A percentile compares a stretch with the other conserved stretches of the same genome.
Evolutionary conservation across 2,329 filamentous ascomycete genomes (phyloP).

Genomic region (Didymella keratinophila): DNA sequence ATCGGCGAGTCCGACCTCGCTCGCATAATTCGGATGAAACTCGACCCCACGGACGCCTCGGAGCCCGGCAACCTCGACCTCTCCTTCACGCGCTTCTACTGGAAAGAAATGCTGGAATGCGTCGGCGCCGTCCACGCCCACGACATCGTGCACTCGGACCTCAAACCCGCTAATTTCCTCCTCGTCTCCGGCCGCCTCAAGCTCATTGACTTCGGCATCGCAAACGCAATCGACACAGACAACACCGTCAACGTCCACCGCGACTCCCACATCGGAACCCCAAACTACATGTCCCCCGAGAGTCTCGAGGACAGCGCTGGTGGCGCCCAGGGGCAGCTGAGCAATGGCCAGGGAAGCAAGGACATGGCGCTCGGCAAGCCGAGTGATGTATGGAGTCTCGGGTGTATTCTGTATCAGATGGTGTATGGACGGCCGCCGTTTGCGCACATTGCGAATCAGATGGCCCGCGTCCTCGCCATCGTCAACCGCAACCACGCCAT

Average conservation of each 20-base stretch:
- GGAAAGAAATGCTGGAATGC: constrained; percentile 99
- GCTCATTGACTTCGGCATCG: constrained; percentile 98
- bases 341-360: constrained; percentile 60
- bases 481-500: constrained; percentile 79
- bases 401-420: constrained; percentile 98
- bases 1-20: constrained; percentile 94
- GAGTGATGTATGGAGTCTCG: constrained; percentile 93
- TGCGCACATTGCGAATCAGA: constrained; percentile 86
- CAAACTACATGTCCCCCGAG: constrained; percentile 99
- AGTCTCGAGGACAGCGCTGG: constrained; percentile 88
- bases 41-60: constrained; percentile 62
- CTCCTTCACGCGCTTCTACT: constrained; percentile 94
- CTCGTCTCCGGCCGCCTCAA: constrained; percentile 89
- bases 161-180: constrained; percentile 97
- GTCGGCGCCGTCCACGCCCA: constrained; percentile 85
- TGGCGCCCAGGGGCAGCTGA: constrained; percentile 52
- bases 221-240: constrained; percentile 94
- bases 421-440: constrained; percentile 97
- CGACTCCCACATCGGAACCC: constrained; percentile 92
- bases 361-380: constrained; percentile 96
- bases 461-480: constrained; percentile 86
- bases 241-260: constrained; percentile 97
- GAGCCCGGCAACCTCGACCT: constrained; percentile 71
- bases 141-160: constrained; percentile 94
- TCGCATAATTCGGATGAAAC: constrained; percentile 77